phyloP scores from a whole-genome alignment of 805 yeast species.

The Metschnikowia cerradonensis region DNA sequence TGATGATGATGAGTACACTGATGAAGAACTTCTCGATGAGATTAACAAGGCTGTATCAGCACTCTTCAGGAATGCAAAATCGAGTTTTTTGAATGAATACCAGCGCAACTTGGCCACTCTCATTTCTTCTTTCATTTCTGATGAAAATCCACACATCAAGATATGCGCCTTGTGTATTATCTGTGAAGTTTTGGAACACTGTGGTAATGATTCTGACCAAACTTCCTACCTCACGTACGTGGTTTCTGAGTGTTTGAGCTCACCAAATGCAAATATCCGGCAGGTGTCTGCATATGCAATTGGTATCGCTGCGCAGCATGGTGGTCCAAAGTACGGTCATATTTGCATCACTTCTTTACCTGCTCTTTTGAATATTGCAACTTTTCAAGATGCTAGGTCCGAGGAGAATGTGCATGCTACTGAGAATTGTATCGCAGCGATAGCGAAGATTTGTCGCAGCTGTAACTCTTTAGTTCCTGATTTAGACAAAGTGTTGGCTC shows the following conservation, averaged over 20 bases:
- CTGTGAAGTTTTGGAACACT: slow-evolving; percentile 75
- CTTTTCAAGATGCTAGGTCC: slow-evolving; percentile 76
- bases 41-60: slow-evolving; percentile 70
- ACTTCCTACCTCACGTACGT: slow-evolving; percentile 61
- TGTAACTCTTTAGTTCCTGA: slow-evolving; percentile 59
- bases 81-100: slow-evolving; percentile 60
- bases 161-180: slow-evolving; percentile 77
- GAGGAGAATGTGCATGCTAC: slow-evolving; percentile 85
- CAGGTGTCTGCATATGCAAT: slow-evolving; percentile 84
- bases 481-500: slow-evolving; percentile 56
- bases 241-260: slow-evolving; percentile 62
- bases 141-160: slow-evolving; percentile 63
- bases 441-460: slow-evolving; percentile 75
- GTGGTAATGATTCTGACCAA: slow-evolving; percentile 66
- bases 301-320: slow-evolving; percentile 82
- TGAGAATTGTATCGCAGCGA: slow-evolving; percentile 76
- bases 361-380: slow-evolving; percentile 66
- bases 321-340: slow-evolving; percentile 60
- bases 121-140: slow-evolving; percentile 56
- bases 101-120: slow-evolving; percentile 56
- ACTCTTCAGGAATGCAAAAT: slow-evolving; percentile 60
- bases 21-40: slow-evolving; percentile 86
- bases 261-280: slow-evolving; percentile 68
- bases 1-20: slow-evolving; percentile 81
- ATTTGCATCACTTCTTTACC: slow-evolving; percentile 68